Percentiles rank a stretch among this genome's conserved stretches.
Conservation (phyloP, 768 basidiomycete species). For the Lactarius quietus region DNA sequence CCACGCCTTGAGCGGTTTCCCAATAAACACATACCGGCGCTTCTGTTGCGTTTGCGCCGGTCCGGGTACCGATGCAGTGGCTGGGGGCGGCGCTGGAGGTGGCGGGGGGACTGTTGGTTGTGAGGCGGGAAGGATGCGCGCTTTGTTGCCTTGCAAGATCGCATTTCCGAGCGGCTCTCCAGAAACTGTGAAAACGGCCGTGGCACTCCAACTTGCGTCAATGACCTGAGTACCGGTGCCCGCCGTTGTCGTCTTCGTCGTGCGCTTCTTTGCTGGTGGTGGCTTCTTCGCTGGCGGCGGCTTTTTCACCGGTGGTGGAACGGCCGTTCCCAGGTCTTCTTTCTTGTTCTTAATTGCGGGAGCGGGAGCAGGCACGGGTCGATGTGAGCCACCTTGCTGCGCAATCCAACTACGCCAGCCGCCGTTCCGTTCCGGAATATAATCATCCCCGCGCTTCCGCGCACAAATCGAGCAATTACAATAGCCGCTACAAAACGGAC, state of each 20-base stretch:
- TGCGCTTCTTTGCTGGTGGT: too few relatives aligned
- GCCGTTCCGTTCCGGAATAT: constrained; percentile 35
- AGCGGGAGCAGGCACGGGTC: too few relatives aligned
- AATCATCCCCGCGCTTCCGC: constrained; percentile 44
- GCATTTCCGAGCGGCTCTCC: background rate
- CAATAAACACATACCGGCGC: background rate
- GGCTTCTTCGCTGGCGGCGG: background rate
- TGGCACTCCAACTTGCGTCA: background rate
- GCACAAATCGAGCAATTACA: constrained; percentile 52
- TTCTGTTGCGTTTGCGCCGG: background rate
- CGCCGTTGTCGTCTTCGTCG: background rate
- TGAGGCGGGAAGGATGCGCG: background rate
- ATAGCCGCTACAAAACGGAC: constrained; percentile 43
- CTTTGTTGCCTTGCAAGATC: background rate
- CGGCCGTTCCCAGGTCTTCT: background rate
- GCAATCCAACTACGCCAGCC: constrained; percentile 21
- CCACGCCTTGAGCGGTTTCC: constrained; percentile 14
- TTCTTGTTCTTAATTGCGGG: background rate
- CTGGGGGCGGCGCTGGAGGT: background rate
- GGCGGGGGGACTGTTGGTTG: background rate
- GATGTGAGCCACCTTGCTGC: background rate
- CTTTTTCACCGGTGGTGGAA: background rate
- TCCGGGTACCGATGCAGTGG: background rate
- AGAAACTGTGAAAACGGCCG: background rate
- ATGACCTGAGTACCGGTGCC: background rate